Base-by-base conservation (phyloP, 805 yeast genomes). In the Debaryomyces prosopidis region DNA sequence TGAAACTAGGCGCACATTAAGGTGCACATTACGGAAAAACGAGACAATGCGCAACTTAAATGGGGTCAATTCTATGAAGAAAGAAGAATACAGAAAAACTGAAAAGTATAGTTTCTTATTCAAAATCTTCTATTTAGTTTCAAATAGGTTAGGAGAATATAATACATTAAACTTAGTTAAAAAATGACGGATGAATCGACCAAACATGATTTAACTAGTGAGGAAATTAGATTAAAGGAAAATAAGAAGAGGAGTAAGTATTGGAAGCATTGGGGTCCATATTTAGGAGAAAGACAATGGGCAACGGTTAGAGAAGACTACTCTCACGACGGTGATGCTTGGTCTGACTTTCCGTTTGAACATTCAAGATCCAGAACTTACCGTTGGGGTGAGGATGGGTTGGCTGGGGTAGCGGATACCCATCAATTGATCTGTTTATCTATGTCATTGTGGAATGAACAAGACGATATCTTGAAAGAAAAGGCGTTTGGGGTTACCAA, bases 351-450 rank as follows among this genome's bases (percentile, higher is more conserved):
- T 66, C 88, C 95, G 6, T 89, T 89, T 62, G 95, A 88, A 48
- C 89, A 88, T 49, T 85, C 95, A 1, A 75, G 82, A 48, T 80
- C 90, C 17, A 73, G 97, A 52, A 81, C 88, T 11, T 90, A 87
- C 63, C 75, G 97, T 36, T 90, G 97, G 97, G 96, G 96, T 35
- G 97, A 91, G 64, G 97, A 90, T 62, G 97, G 97, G 2, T 70
- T 90, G 54, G 95, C 92, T 9, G 97, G 97, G 40, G 85, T 88
- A 16, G 80, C 87, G 49, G 97, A 90, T 62, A 81, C 87, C 49
- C 89, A 86, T 59, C 96, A 88, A 60, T 65, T 80, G 53, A 70
- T 88, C 27, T 85, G 92, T 62, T 65, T 88, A 54, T 78, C 87
- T n/a, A 73, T 90, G 72, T 96, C 91, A 2, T 73, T 91, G 49